A percentile compares a stretch with the other conserved stretches of the same genome.
Conservation (phyloP, 2,329 filamentous ascomycete species). For the Pseudogymnoascus sp. region DNA sequence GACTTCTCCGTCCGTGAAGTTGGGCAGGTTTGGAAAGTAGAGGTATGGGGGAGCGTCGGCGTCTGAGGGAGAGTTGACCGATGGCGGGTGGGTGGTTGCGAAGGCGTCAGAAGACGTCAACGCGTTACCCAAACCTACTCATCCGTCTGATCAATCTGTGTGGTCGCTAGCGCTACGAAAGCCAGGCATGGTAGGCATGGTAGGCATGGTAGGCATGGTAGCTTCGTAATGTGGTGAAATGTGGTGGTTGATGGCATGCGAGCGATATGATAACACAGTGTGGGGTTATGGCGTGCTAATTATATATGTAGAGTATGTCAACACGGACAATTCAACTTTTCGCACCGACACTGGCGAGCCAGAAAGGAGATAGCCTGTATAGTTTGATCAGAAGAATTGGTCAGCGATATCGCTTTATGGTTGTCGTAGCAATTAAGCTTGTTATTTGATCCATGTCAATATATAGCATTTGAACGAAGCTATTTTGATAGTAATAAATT, state of each 20-base stretch:
- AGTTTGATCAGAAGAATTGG: neutral
- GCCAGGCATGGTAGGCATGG: neutral
- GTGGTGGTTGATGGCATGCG: neutral
- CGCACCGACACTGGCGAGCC: neutral
- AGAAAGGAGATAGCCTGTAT: neutral
- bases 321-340: neutral
- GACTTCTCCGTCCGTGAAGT: neutral
- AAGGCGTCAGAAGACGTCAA: slow-evolving; percentile 8
- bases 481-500: neutral
- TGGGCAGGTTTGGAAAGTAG: neutral
- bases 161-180: neutral
- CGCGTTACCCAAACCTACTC: neutral
- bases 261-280: slow-evolving; percentile 1
- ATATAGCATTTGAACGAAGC: neutral
- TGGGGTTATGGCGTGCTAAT: slow-evolving; percentile 7
- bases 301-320: slow-evolving; percentile 5
- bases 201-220: neutral
- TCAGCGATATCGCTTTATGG: neutral
- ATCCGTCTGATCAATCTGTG: neutral
- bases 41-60: neutral
- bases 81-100: neutral
- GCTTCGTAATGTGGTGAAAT: slow-evolving; percentile 8
- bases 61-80: neutral
- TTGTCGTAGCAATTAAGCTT: neutral
- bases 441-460: neutral